Conservation (phyloP, 352 stramenopile genomes). For the Phytopythium kandeliae region DNA sequence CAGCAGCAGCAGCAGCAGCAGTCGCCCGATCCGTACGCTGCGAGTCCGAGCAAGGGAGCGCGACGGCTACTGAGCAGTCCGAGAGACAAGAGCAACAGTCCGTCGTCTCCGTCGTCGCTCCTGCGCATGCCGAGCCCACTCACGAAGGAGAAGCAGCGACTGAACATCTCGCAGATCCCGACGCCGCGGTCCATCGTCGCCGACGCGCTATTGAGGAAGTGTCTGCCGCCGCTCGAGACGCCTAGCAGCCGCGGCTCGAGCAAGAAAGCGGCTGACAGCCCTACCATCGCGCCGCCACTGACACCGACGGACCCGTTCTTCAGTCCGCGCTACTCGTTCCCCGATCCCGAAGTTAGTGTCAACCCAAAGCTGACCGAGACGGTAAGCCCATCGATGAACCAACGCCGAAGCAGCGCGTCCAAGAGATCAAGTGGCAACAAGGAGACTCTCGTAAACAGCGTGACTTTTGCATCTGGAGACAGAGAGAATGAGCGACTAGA, state of each 20-base stretch:
- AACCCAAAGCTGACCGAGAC: background rate
- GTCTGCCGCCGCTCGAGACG: slow-evolving; percentile 32
- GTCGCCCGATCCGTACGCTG: background rate
- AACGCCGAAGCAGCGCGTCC: background rate
- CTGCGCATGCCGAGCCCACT: slow-evolving; percentile 46
- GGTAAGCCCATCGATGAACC: too few relatives aligned
- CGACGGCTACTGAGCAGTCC: slow-evolving; percentile 30
- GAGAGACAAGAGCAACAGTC: slow-evolving; percentile 5
- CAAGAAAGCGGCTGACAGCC: slow-evolving; percentile 12
- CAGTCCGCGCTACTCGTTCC: slow-evolving; percentile 60
- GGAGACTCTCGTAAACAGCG: background rate
- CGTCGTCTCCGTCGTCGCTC: slow-evolving; percentile 6
- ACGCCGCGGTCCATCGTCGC: slow-evolving; percentile 51
- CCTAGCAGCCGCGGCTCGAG: slow-evolving; percentile 11
- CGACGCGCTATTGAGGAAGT: slow-evolving; percentile 36
- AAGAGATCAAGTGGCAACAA: background rate
- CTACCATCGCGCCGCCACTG: slow-evolving; percentile 10
- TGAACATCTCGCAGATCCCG: slow-evolving; percentile 18
- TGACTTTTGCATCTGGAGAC: background rate
- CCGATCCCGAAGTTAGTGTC: slow-evolving; percentile 7
- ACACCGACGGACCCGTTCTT: slow-evolving; percentile 60
- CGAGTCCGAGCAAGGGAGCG: slow-evolving; percentile 22
- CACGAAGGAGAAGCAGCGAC: slow-evolving; percentile 29
- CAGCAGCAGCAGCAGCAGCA: background rate
- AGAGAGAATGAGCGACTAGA: background rate